phyloP scores from a whole-genome alignment of 176 grass and related monocot genomes.

The Oryza glumipatula region DNA sequence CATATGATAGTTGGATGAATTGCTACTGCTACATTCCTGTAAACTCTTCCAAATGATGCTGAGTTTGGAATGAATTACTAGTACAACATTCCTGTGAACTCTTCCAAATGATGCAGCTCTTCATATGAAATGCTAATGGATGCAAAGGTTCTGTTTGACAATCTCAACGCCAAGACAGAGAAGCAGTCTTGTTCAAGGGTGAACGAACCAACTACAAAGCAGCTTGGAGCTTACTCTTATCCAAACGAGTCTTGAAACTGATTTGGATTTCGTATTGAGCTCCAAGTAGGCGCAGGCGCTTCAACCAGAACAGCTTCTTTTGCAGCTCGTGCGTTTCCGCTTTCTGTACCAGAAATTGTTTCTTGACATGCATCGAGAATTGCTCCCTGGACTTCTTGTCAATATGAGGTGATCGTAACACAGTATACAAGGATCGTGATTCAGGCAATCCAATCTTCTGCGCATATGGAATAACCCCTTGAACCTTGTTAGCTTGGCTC shows the following conservation, averaged over 20 bases:
- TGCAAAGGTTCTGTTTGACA: conserved; percentile 11
- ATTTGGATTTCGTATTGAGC: conserved; percentile 58
- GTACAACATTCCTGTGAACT: background rate
- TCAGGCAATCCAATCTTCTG: conserved; percentile 54
- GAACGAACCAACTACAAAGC: background rate
- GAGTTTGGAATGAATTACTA: too few species aligned
- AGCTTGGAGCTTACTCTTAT: conserved; percentile 32
- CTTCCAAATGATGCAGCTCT: background rate
- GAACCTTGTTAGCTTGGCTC: conserved; percentile 50
- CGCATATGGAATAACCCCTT: conserved; percentile 33
- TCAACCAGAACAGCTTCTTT: conserved; percentile 62
- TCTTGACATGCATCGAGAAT: conserved; percentile 58
- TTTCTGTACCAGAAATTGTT: conserved; percentile 46
- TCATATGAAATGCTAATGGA: conserved; percentile 2
- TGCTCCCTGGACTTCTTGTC: conserved; percentile 75
- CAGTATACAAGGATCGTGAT: conserved; percentile 48
- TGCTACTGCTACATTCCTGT: background rate
- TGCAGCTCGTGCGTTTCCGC: conserved; percentile 34
- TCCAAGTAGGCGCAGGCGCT: conserved; percentile 46
- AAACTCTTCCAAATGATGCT: background rate
- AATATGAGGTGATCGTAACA: conserved; percentile 70
- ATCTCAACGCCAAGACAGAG: background rate
- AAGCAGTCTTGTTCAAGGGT: background rate
- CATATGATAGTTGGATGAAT: background rate
- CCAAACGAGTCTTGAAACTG: conserved; percentile 57